Evolutionary conservation across 2,329 filamentous ascomycete species (phyloP).

Genomic region (Colletotrichum cordylinicola): DNA sequence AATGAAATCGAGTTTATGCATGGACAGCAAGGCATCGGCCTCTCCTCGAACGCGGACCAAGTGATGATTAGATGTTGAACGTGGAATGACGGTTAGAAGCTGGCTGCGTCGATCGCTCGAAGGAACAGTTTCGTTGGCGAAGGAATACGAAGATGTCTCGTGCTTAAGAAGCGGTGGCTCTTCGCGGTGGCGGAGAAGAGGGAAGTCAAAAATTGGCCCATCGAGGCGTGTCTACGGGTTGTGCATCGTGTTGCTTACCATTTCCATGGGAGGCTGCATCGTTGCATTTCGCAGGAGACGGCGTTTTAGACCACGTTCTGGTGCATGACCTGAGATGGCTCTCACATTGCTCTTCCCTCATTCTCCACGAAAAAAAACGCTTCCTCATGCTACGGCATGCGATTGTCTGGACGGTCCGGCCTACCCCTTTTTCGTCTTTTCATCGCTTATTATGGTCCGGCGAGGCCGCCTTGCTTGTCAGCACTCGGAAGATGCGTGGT

Average conservation of each 20-base stretch:
- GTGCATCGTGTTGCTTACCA: conserved; percentile 1
- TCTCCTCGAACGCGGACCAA: conserved; percentile 4
- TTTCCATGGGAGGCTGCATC: conserved; percentile 30
- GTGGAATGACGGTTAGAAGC: conserved; percentile 26
- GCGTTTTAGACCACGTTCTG: conserved; percentile 54
- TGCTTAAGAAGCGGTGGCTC: not conserved
- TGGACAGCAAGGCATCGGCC: conserved; percentile 16
- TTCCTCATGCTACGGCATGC: not conserved
- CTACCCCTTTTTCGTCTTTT: conserved; percentile 16
- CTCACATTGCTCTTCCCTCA: conserved; percentile 42
- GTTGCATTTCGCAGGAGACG: conserved; percentile 42
- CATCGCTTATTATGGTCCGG: conserved; percentile 13
- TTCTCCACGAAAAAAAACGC: conserved; percentile 17
- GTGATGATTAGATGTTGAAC: conserved; percentile 20
- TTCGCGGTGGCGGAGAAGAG: not conserved
- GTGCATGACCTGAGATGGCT: conserved; percentile 57
- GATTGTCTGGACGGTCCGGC: conserved; percentile 9
- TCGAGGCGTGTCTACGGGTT: conserved; percentile 2
- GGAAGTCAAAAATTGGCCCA: not conserved
- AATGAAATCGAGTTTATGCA: conserved; percentile 34
- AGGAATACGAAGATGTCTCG: conserved; percentile 7
- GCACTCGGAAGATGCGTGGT: conserved; percentile 12
- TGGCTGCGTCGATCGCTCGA: conserved; percentile 20
- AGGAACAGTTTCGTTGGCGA: conserved; percentile 29
- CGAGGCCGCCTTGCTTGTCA: conserved; percentile 1